phyloP scores from a whole-genome alignment of 2,329 filamentous ascomycete genomes.

The Colletotrichum camelliae region DNA sequence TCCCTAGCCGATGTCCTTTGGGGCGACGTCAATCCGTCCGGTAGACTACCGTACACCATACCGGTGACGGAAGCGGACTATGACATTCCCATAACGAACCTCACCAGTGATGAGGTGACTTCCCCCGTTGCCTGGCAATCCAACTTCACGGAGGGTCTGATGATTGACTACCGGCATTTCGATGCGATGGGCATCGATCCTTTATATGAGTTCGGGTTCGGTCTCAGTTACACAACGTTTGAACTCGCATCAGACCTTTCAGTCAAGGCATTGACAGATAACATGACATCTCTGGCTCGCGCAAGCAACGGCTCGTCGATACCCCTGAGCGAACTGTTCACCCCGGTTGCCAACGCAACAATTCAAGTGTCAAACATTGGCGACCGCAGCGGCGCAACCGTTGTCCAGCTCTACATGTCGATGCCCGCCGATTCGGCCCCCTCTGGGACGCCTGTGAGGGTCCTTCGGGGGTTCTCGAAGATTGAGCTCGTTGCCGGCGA shows the following conservation, averaged over 20 bases:
- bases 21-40: constrained; percentile 53
- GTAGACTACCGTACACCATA: constrained; percentile 57
- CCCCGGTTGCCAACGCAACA: constrained; percentile 53
- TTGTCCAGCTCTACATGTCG: constrained; percentile 65
- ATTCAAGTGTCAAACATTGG: constrained; percentile 71
- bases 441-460: constrained; percentile 50
- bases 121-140: constrained; percentile 58
- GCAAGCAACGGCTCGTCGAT: constrained; percentile 41
- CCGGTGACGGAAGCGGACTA: constrained; percentile 52
- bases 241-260: constrained; percentile 49
- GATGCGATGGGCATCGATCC: constrained; percentile 52
- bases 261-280: constrained; percentile 40
- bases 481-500: constrained; percentile 54
- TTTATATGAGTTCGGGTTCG: constrained; percentile 68
- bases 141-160: constrained; percentile 55
- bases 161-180: constrained; percentile 61
- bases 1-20: constrained; percentile 77
- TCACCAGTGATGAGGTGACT: constrained; percentile 63
- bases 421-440: constrained; percentile 34
- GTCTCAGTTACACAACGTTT: constrained; percentile 72
- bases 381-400: constrained; percentile 63
- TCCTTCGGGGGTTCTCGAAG: constrained; percentile 73
- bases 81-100: constrained; percentile 46
- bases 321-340: constrained; percentile 55
- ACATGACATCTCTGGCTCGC: constrained; percentile 38